Percentiles rank a stretch among this genome's conserved stretches.
These are phyloP conservation scores for Blastobotrys persicus DNA, from an alignment of 1,139 yeast genomes.

Conservation along the genomic window DNA sequence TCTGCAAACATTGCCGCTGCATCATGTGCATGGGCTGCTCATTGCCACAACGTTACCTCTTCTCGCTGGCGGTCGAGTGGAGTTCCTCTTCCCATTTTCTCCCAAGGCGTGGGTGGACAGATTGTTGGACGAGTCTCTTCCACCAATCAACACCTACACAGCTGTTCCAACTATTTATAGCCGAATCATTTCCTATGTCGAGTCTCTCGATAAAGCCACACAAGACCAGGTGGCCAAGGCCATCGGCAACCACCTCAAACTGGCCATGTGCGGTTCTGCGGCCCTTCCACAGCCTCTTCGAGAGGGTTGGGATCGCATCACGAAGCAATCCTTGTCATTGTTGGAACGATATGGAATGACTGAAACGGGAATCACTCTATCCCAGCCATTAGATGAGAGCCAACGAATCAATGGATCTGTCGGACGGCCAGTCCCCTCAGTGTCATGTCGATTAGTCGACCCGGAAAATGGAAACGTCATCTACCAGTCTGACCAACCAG, in stretches of 20 bases:
- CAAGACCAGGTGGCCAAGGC: conserved; percentile 20
- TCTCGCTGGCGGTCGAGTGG: conserved; percentile 38
- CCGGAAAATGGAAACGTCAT: conserved; percentile 27
- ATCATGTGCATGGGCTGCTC: conserved; percentile 40
- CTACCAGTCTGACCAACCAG: conserved; percentile 22
- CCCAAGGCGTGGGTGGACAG: conserved; percentile 32
- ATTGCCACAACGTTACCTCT: conserved; percentile 38
- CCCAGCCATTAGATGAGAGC: conserved; percentile 35
- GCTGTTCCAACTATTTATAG: conserved; percentile 42
- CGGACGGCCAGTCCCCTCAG: conserved; percentile 39
- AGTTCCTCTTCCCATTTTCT: conserved; percentile 37
- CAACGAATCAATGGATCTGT: conserved; percentile 36
- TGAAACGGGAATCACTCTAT: conserved; percentile 40
- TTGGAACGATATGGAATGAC: conserved; percentile 42
- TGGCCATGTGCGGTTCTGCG: conserved; percentile 42
- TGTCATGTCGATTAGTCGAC: conserved; percentile 35
- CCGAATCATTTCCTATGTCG: conserved; percentile 29
- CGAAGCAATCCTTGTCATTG: conserved; percentile 35
- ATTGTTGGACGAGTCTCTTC: conserved; percentile 26
- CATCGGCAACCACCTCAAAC: conserved; percentile 21
- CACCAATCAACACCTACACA: conserved; percentile 37
- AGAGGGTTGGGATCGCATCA: conserved; percentile 34
- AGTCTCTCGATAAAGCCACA: conserved; percentile 17
- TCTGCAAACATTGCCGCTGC: conserved; percentile 39
- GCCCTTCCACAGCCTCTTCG: conserved; percentile 40